Conservation (phyloP, 176 grass and related monocot species). For the Areca catechu region DNA sequence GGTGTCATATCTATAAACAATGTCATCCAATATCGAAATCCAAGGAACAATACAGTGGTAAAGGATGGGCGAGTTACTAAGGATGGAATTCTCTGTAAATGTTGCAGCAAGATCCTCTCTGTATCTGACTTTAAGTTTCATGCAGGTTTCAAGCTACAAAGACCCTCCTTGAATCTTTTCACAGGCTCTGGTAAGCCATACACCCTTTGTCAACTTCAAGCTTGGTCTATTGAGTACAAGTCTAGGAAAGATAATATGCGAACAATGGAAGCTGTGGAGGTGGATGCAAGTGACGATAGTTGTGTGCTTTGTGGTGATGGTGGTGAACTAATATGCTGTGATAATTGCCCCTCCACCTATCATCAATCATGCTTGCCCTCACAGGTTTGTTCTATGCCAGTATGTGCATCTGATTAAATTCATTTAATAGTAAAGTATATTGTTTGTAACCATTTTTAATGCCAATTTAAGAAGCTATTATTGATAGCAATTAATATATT, state of each 20-base stretch:
- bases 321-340: slow-evolving; percentile 93
- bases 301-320: slow-evolving; percentile 72
- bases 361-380: slow-evolving; percentile 65
- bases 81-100: slow-evolving; percentile 56
- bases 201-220: slow-evolving; percentile 64
- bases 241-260: slow-evolving; percentile 40
- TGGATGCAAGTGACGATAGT: slow-evolving; percentile 66
- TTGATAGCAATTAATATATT: no score
- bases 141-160: slow-evolving; percentile 34
- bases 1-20: slow-evolving; percentile 34
- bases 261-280: slow-evolving; percentile 24
- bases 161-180: slow-evolving; percentile 68
- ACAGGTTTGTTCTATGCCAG: slow-evolving; percentile 38
- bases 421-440: not conserved
- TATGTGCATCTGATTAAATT: slow-evolving; percentile 1
- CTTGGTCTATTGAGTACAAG: slow-evolving; percentile 79
- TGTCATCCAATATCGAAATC: slow-evolving; percentile 51
- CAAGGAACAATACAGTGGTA: slow-evolving; percentile 37
- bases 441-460: no score
- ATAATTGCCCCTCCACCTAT: slow-evolving; percentile 77
- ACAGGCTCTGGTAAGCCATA: slow-evolving; percentile 63
- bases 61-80: slow-evolving; percentile 63
- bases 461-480: no score
- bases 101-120: slow-evolving; percentile 52
- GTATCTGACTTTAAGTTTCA: slow-evolving; percentile 59